Percentiles rank a stretch among this genome's conserved stretches.
phyloP scores from a whole-genome alignment of 140 eudicot species.

The Stevia rebaudiana region DNA sequence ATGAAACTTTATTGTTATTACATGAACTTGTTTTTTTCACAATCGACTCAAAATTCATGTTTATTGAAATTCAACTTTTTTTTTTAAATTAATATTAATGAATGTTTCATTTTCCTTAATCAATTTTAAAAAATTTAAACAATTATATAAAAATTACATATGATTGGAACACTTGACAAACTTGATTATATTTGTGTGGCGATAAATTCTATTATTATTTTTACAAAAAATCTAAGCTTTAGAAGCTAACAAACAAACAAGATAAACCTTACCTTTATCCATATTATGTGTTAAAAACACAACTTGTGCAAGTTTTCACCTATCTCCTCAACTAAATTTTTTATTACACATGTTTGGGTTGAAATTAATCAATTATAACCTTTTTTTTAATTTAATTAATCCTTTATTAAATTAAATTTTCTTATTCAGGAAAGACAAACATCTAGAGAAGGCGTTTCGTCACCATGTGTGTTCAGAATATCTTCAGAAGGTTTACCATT shows the following conservation, averaged over 20 bases:
- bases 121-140: no score
- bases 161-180: no score
- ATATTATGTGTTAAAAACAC: not conserved
- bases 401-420: not conserved
- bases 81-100: no score
- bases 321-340: not conserved
- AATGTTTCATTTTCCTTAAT: no score
- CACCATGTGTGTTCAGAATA: constrained; percentile 79
- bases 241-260: no score
- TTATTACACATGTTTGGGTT: not conserved
- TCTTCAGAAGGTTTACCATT: constrained; percentile 97
- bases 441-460: constrained; percentile 68
- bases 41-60: no score
- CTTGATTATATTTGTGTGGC: no score
- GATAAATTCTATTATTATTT: not conserved
- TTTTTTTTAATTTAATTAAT: not conserved
- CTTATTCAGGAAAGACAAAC: constrained; percentile 81
- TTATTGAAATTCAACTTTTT: no score
- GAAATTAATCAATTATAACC: not conserved
- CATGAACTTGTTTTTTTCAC: no score
- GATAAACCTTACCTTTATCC: no score
- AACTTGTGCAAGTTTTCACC: not conserved
- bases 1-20: no score
- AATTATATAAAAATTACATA: no score
- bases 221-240: not conserved